Conservation (phyloP, 164 flowering plant genomes). For the Magnolia kwangsiensis region DNA sequence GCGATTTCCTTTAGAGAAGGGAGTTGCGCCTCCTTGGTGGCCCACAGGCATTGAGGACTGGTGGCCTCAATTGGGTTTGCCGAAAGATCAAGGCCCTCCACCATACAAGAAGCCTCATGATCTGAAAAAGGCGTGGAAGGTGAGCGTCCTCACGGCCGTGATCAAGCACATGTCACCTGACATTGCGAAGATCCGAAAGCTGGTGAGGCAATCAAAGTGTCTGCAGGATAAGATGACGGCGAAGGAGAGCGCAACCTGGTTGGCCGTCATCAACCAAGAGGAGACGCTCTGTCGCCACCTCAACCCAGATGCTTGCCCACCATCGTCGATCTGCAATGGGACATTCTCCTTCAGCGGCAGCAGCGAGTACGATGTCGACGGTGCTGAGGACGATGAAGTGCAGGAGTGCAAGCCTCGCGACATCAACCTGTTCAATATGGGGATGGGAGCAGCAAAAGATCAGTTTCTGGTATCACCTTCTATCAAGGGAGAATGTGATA, state of each 20-base stretch:
- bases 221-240: constrained; percentile 75
- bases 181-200: constrained; percentile 60
- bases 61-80: constrained; percentile 60
- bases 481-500: constrained; percentile 34
- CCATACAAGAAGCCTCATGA: constrained; percentile 81
- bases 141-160: constrained; percentile 61
- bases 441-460: constrained; percentile 18
- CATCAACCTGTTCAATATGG: constrained; percentile 22
- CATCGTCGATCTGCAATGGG: constrained; percentile 27
- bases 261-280: constrained; percentile 57
- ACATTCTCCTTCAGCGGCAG: constrained; percentile 24
- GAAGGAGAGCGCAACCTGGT: constrained; percentile 66
- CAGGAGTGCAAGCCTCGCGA: constrained; percentile 34
- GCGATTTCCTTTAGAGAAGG: constrained; percentile 63
- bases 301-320: constrained; percentile 48
- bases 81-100: constrained; percentile 53
- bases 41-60: constrained; percentile 66
- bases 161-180: constrained; percentile 72
- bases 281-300: constrained; percentile 42
- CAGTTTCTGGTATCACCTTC: constrained; percentile 17
- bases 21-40: constrained; percentile 79
- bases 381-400: constrained; percentile 35
- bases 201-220: constrained; percentile 64
- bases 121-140: constrained; percentile 69
- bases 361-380: constrained; percentile 45